A percentile compares a stretch with the other conserved stretches of the same genome.
Conservation (phyloP, 2,329 filamentous ascomycete genomes). For the Aureobasidium subglaciale region DNA sequence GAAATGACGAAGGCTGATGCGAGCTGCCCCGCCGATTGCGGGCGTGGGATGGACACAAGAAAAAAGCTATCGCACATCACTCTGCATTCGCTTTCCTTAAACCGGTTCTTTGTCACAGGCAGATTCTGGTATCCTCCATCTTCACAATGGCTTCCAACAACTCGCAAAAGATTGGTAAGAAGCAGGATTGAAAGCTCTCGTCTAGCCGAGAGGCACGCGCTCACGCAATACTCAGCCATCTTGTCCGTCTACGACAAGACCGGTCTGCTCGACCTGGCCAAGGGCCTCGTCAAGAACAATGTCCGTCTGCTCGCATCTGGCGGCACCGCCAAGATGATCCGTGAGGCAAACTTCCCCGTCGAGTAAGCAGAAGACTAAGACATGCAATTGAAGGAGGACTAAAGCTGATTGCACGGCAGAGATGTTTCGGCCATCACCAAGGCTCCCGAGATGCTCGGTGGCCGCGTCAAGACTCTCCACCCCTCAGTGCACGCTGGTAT, state of each 20-base stretch:
- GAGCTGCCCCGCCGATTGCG: slow-evolving; percentile 7
- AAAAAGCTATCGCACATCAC: background rate
- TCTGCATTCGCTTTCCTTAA: background rate
- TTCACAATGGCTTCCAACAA: slow-evolving; percentile 5
- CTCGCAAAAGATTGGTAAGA: slow-evolving; percentile 16
- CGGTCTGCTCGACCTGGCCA: slow-evolving; percentile 83
- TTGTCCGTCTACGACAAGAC: slow-evolving; percentile 99
- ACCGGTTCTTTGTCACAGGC: background rate
- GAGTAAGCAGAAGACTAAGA: slow-evolving; percentile 54
- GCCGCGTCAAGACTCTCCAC: slow-evolving; percentile 91
- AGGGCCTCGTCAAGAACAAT: slow-evolving; percentile 81
- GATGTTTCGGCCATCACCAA: slow-evolving; percentile 94
- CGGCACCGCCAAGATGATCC: slow-evolving; percentile 91
- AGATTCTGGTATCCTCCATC: background rate
- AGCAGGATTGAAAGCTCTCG: background rate
- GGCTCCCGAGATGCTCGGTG: slow-evolving; percentile 93
- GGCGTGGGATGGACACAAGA: background rate
- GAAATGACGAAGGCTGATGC: background rate
- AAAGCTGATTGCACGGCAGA: slow-evolving; percentile 40
- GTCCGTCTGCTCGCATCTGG: slow-evolving; percentile 90
- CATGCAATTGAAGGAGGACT: background rate
- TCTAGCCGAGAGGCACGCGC: background rate
- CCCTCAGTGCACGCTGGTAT: slow-evolving; percentile 73
- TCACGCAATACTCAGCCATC: slow-evolving; percentile 53
- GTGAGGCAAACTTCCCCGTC: slow-evolving; percentile 90